phyloP scores from a whole-genome alignment of 2,329 filamentous ascomycete genomes.

The Fusarium falciforme region DNA sequence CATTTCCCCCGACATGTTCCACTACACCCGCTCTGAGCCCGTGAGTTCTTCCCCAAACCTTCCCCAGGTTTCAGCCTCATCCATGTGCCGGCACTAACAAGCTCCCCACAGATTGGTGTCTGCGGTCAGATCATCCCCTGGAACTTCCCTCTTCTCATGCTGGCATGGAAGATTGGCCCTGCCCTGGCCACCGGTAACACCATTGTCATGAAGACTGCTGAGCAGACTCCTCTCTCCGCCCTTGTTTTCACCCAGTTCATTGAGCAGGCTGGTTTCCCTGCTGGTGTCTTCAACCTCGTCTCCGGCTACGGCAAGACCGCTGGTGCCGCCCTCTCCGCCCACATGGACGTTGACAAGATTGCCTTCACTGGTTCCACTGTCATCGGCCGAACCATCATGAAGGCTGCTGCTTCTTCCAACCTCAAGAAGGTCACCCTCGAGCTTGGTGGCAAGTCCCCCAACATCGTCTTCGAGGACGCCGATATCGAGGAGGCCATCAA shows the following conservation, averaged over 20 bases:
- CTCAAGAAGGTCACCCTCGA: slow-evolving; percentile 86
- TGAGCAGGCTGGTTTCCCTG: slow-evolving; percentile 82
- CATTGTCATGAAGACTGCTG: slow-evolving; percentile 79
- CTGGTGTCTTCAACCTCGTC: slow-evolving; percentile 81
- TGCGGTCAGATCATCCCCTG: slow-evolving; percentile 91
- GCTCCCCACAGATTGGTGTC: slow-evolving; percentile 67
- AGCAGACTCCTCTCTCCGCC: slow-evolving; percentile 79
- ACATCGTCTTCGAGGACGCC: slow-evolving; percentile 83
- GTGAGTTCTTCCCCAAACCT: slow-evolving; percentile 51
- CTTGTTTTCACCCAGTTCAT: slow-evolving; percentile 73
- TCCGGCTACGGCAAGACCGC: slow-evolving; percentile 83
- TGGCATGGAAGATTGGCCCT: slow-evolving; percentile 84
- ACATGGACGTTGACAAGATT: slow-evolving; percentile 87
- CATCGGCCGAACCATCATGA: slow-evolving; percentile 82
- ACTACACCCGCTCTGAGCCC: slow-evolving; percentile 84
- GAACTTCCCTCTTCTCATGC: slow-evolving; percentile 89
- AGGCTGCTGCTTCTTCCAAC: slow-evolving; percentile 81
- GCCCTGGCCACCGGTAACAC: slow-evolving; percentile 79
- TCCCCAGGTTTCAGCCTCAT: not conserved
- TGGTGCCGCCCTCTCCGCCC: slow-evolving; percentile 78
- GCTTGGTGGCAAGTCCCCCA: slow-evolving; percentile 83
- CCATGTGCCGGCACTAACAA: slow-evolving; percentile 19
- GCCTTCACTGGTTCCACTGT: slow-evolving; percentile 84
- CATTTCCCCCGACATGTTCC: slow-evolving; percentile 80
- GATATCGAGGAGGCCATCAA: slow-evolving; percentile 81